phyloP scores from a whole-genome alignment of 768 basidiomycete genomes.

The Podaxis sp. region DNA sequence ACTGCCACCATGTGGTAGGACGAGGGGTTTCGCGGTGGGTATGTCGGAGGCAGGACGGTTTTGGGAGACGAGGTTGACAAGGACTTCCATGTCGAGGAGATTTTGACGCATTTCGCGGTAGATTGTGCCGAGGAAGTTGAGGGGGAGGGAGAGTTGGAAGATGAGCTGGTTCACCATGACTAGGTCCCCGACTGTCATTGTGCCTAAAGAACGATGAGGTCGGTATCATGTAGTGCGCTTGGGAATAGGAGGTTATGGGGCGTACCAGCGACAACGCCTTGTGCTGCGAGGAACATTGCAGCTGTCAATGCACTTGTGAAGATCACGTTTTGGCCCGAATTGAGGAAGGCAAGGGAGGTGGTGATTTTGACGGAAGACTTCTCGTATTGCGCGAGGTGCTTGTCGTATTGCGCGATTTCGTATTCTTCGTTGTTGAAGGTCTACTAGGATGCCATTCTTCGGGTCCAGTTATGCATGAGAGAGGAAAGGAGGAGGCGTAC shows the following conservation, averaged over 20 bases:
- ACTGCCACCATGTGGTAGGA: constrained; percentile 37
- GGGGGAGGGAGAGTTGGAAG: constrained; percentile 93
- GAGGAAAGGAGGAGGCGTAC: constrained; percentile 37
- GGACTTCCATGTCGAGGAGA: constrained; percentile 93
- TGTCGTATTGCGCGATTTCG: constrained; percentile 91
- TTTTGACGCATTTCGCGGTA: constrained; percentile 97
- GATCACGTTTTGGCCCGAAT: constrained; percentile 96
- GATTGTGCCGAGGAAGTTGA: constrained; percentile 96
- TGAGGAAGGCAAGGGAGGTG: constrained; percentile 88
- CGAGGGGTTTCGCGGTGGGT: constrained; percentile 64
- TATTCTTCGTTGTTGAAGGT: constrained; percentile 97
- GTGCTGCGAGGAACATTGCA: constrained; percentile 96
- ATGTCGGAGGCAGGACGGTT: constrained; percentile 72
- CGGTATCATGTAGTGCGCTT: background rate
- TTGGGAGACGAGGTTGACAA: constrained; percentile 87
- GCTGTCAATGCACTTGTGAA: constrained; percentile 91
- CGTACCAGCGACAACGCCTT: constrained; percentile 88
- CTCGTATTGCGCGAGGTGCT: constrained; percentile 83
- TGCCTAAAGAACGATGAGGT: constrained; percentile 49
- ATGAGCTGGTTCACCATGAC: constrained; percentile 99
- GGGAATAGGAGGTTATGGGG: background rate
- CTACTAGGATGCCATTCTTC: constrained; percentile 37
- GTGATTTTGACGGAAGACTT: constrained; percentile 93
- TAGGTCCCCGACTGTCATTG: constrained; percentile 97
- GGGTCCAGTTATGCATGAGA: background rate